These are phyloP conservation scores for Plantago elongata DNA, from an alignment of 257 asterid genomes.

Conservation along the genomic window DNA sequence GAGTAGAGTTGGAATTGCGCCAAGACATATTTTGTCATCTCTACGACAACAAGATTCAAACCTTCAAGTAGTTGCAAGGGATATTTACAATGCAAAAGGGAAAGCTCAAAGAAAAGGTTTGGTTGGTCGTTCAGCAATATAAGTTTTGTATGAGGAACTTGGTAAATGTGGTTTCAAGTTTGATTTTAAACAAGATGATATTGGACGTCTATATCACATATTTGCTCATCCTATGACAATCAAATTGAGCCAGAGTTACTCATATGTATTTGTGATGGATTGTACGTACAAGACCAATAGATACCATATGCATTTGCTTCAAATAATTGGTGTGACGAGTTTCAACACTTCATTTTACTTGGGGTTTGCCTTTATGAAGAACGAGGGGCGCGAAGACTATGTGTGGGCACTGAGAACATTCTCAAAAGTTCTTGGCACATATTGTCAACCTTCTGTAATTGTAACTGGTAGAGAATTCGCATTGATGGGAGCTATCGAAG, in stretches of 20 bases:
- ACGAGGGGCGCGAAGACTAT: constrained; percentile 1
- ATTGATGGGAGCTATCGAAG: constrained; percentile 9
- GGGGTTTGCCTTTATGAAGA: background rate
- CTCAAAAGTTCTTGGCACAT: background rate
- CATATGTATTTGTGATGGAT: constrained; percentile 14
- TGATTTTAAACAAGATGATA: background rate
- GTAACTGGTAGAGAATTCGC: constrained; percentile 15
- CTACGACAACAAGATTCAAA: background rate
- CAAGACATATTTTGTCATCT: background rate
- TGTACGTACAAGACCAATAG: constrained; percentile 11
- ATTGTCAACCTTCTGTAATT: constrained; percentile 4
- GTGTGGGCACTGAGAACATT: background rate
- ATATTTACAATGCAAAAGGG: background rate
- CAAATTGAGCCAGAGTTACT: constrained; percentile 2
- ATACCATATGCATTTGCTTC: constrained; percentile 2
- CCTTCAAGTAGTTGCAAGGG: background rate
- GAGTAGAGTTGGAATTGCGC: background rate
- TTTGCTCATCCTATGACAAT: constrained; percentile 9
- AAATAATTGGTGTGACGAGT: constrained; percentile 10
- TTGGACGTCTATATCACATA: constrained; percentile 1
- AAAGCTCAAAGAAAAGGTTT: background rate
- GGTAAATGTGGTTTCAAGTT: background rate
- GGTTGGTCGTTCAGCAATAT: background rate
- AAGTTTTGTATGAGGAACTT: background rate
- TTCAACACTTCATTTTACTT: constrained; percentile 16